A percentile compares a stretch with the other conserved stretches of the same genome.
Conservation (phyloP, 805 yeast genomes). For the Yarrowia osloensis region DNA sequence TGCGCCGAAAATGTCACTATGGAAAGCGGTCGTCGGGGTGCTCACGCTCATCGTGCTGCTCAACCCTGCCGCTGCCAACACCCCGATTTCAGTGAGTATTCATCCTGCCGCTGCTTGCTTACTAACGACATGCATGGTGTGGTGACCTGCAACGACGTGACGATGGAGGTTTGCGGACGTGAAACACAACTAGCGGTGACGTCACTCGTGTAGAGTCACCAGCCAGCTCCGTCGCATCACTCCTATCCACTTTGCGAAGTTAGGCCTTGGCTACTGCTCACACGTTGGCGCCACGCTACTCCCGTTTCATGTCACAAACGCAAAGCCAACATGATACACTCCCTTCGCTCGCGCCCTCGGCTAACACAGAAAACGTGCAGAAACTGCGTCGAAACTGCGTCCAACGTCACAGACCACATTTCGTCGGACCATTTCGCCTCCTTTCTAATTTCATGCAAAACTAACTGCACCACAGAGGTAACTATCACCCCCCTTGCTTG, state of each 20-base stretch:
- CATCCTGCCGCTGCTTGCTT: not conserved
- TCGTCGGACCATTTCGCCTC: slow-evolving; percentile 23
- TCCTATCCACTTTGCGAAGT: too few species aligned
- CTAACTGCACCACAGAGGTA: slow-evolving; percentile 17
- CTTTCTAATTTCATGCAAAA: slow-evolving; percentile 19
- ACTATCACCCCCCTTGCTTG: not conserved
- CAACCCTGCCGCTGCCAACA: not conserved
- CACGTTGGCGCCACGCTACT: too few species aligned
- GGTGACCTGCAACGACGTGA: too few species aligned
- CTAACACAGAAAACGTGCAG: slow-evolving; percentile 26
- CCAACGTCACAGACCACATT: slow-evolving; percentile 5
- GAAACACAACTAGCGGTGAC: not conserved
- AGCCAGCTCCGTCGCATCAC: too few species aligned
- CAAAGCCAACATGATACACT: slow-evolving; percentile 13
- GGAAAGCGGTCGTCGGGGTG: not conserved
- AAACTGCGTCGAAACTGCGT: slow-evolving; percentile 13
- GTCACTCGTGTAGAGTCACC: not conserved
- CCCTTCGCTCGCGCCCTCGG: not conserved
- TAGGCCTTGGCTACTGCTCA: too few species aligned
- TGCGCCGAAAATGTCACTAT: not conserved
- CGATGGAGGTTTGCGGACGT: too few species aligned
- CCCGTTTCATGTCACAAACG: slow-evolving; percentile 4
- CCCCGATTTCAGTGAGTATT: not conserved
- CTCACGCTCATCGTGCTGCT: not conserved
- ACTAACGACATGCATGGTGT: not conserved